Conservation (phyloP, 1,139 yeast species). For the Suhomyces atakaporum region DNA sequence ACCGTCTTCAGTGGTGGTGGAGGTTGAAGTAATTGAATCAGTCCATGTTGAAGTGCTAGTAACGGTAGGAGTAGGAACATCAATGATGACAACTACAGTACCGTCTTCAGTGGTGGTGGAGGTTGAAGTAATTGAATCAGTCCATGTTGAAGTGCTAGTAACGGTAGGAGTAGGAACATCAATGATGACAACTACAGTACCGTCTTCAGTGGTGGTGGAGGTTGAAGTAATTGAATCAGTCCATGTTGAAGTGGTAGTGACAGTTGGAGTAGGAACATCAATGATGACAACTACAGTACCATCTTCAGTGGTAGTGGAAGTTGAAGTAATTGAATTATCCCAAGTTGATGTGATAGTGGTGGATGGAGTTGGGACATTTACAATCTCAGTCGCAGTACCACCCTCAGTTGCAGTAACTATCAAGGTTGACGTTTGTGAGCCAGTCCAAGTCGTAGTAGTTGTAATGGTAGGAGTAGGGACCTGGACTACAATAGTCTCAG, state of each 20-base stretch:
- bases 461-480: slow-evolving; percentile 17
- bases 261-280: slow-evolving; percentile 18
- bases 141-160: slow-evolving; percentile 14
- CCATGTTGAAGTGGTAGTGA: slow-evolving; percentile 14
- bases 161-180: slow-evolving; percentile 5
- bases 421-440: slow-evolving; percentile 6
- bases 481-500: slow-evolving; percentile 17
- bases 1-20: no score
- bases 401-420: slow-evolving; percentile 11
- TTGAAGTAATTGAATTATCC: slow-evolving; percentile 3
- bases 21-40: background rate
- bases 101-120: slow-evolving; percentile 10
- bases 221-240: slow-evolving; percentile 2
- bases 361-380: slow-evolving; percentile 5
- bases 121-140: slow-evolving; percentile 2
- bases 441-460: slow-evolving; percentile 14
- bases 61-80: slow-evolving; percentile 16
- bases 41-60: slow-evolving; percentile 13
- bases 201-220: background rate
- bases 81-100: slow-evolving; percentile 20
- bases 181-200: slow-evolving; percentile 4
- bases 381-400: slow-evolving; percentile 12
- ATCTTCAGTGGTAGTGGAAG: slow-evolving; percentile 7
- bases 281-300: slow-evolving; percentile 20
- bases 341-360: slow-evolving; percentile 14